Conservation (phyloP, 495 filamentous ascomycete genomes). For the Rusavskia elegans region DNA sequence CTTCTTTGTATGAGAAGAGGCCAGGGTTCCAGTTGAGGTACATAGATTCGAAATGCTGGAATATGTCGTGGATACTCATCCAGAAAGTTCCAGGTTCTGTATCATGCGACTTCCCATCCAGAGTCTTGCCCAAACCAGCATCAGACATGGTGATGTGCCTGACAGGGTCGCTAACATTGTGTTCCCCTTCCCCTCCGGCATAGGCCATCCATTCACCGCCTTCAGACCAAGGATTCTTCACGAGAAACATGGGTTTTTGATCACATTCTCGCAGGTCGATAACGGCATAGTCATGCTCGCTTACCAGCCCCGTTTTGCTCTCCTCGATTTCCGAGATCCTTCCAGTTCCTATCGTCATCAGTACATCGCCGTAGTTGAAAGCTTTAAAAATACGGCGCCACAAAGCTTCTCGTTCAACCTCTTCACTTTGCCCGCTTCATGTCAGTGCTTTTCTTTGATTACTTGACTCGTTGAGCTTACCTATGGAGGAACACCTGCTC, state of each 20-base stretch:
- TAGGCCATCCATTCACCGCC: conserved; percentile 28
- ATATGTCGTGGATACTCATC: conserved; percentile 72
- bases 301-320: conserved; percentile 60
- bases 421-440: conserved; percentile 31
- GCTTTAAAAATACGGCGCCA: conserved; percentile 66
- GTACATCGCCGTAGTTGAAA: conserved; percentile 64
- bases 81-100: conserved; percentile 57
- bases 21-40: conserved; percentile 96
- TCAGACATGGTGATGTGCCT: no score
- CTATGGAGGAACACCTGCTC: conserved; percentile 84
- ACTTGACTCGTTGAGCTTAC: conserved; percentile 15
- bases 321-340: conserved; percentile 59
- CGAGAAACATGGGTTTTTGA: conserved; percentile 48
- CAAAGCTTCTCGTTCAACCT: conserved; percentile 52
- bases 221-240: conserved; percentile 95
- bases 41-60: conserved; percentile 83
- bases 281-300: conserved; percentile 89
- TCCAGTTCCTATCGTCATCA: conserved; percentile 83
- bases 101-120: no score
- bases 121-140: no score
- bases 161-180: neutral
- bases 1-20: conserved; percentile 64
- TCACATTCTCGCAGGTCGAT: conserved; percentile 57
- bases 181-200: neutral
- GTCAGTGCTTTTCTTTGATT: neutral